A percentile compares a stretch with the other conserved stretches of the same genome.
These are phyloP conservation scores for Blastobotrys persicus DNA, from an alignment of 1,139 yeast species.

Conservation along the genomic window DNA sequence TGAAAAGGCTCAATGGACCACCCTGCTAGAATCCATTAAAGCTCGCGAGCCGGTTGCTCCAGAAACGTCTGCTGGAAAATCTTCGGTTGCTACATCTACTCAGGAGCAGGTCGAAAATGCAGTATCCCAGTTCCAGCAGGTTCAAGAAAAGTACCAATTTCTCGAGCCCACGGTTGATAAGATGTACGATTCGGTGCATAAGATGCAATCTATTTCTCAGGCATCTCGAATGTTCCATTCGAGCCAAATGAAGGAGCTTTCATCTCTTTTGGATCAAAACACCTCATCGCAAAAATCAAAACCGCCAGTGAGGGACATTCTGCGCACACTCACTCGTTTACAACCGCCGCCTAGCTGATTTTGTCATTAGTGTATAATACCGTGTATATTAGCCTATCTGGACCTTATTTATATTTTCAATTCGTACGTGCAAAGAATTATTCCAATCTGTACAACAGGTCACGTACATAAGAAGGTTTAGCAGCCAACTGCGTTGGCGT, in stretches of 20 bases:
- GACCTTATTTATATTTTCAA: neutral
- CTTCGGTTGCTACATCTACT: neutral
- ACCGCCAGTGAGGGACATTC: conserved; percentile 17
- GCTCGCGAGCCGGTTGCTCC: conserved; percentile 1
- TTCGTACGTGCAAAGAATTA: no score
- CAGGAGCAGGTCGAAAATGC: neutral
- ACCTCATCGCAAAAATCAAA: neutral
- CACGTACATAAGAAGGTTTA: no score
- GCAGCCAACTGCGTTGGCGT: no score
- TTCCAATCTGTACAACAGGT: no score
- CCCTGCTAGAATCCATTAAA: conserved; percentile 20
- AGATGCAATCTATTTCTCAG: conserved; percentile 18
- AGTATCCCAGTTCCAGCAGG: neutral
- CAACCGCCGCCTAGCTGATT: conserved; percentile 1
- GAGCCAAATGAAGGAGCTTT: conserved; percentile 16
- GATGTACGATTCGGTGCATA: conserved; percentile 15
- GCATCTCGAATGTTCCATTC: conserved; percentile 19
- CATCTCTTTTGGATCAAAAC: neutral
- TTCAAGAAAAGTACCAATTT: neutral
- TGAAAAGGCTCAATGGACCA: conserved; percentile 53
- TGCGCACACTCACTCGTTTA: conserved; percentile 23
- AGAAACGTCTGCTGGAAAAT: neutral
- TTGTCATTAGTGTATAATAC: conserved; percentile 3
- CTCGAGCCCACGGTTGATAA: conserved; percentile 14
- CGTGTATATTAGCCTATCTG: neutral